phyloP scores from a whole-genome alignment of 805 yeast genomes.

The Saccharomycopsis vini region DNA sequence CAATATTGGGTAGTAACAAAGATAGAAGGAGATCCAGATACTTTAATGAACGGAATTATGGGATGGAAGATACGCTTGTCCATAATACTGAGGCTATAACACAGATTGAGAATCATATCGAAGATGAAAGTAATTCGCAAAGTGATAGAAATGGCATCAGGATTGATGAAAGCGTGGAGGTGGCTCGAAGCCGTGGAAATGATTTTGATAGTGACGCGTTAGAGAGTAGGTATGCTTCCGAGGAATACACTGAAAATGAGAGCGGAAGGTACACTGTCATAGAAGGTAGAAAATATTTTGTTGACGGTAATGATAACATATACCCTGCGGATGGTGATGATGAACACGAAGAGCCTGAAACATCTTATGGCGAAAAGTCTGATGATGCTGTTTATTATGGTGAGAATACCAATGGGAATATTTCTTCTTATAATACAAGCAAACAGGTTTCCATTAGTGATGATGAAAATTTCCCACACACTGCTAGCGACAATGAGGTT shows the following conservation, averaged over 20 bases:
- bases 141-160: neutral
- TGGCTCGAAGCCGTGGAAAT: neutral
- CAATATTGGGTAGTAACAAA: neutral
- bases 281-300: neutral
- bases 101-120: too few relatives aligned
- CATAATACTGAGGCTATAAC: too few relatives aligned
- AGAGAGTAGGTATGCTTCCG: neutral
- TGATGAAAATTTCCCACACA: constrained; percentile 15
- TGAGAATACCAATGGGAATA: neutral
- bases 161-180: neutral
- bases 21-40: neutral
- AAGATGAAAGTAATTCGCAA: too few relatives aligned
- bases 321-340: neutral
- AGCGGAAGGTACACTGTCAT: neutral
- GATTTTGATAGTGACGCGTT: neutral
- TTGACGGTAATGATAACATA: neutral
- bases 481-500: constrained; percentile 17
- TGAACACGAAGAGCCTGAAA: neutral
- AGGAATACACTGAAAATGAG: too few relatives aligned
- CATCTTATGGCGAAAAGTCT: neutral
- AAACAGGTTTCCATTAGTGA: constrained; percentile 4
- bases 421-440: neutral
- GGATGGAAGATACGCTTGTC: too few relatives aligned
- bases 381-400: neutral
- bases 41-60: too few relatives aligned